phyloP scores from a whole-genome alignment of 1,284 basidiomycete genomes.

The Ceratobasidium papillatum region DNA sequence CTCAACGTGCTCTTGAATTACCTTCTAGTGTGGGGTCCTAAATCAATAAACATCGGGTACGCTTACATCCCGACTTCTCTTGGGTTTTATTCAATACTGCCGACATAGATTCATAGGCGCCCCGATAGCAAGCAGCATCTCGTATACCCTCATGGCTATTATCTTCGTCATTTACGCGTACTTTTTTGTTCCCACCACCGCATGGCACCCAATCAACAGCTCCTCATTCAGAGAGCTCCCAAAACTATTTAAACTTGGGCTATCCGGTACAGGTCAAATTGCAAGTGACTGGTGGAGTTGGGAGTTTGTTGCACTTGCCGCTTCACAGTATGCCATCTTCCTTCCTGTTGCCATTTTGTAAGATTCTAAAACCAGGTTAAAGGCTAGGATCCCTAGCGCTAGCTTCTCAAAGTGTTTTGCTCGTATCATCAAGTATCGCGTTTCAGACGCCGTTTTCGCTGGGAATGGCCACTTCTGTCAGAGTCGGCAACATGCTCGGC shows the following conservation, averaged over 20 bases:
- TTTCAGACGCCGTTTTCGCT: slow-evolving; percentile 64
- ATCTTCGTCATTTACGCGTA: slow-evolving; percentile 75
- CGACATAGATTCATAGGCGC: slow-evolving; percentile 95
- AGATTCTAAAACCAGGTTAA: not conserved
- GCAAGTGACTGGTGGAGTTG: slow-evolving; percentile 87
- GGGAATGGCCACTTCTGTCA: slow-evolving; percentile 74
- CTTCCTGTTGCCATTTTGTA: not conserved
- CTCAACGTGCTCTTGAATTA: slow-evolving; percentile 87
- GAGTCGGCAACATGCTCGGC: slow-evolving; percentile 80
- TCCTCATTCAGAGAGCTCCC: slow-evolving; percentile 70
- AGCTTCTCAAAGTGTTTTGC: slow-evolving; percentile 79
- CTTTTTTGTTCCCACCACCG: slow-evolving; percentile 76
- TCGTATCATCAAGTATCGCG: slow-evolving; percentile 61
- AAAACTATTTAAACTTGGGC: slow-evolving; percentile 76
- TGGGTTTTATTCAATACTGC: not conserved
- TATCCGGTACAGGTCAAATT: slow-evolving; percentile 71
- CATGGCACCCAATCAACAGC: slow-evolving; percentile 83
- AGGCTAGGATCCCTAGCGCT: slow-evolving; percentile 68
- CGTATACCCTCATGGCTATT: slow-evolving; percentile 84
- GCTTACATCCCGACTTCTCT: not conserved
- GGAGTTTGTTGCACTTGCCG: slow-evolving; percentile 68
- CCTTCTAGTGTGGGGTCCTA: slow-evolving; percentile 87
- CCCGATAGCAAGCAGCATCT: slow-evolving; percentile 87
- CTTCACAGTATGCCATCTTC: slow-evolving; percentile 7
- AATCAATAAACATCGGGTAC: slow-evolving; percentile 58